These are phyloP conservation scores for Pinus taeda DNA, from an alignment of 75 land plant species.

Conservation along the genomic window DNA sequence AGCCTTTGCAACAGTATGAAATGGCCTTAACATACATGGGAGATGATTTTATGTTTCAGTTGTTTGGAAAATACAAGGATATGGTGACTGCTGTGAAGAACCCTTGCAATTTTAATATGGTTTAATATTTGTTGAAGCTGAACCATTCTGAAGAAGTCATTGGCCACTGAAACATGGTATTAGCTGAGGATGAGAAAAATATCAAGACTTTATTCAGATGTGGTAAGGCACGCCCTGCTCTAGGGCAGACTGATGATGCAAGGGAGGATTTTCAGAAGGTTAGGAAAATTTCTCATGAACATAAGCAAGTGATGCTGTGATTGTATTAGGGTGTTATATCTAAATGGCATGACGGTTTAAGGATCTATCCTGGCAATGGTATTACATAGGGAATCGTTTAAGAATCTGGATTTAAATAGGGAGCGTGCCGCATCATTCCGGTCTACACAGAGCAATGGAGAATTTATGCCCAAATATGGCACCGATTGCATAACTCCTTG, in stretches of 20 bases:
- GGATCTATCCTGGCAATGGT: too few species aligned
- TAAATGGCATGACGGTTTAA: too few species aligned
- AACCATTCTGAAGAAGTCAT: slow-evolving; percentile 89
- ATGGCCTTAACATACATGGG: slow-evolving; percentile 99
- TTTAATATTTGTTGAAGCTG: slow-evolving; percentile 84
- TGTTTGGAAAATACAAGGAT: slow-evolving; percentile 96
- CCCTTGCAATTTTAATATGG: slow-evolving; percentile 97
- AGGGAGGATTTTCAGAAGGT: slow-evolving; percentile 84
- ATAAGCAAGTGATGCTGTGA: slow-evolving; percentile 57
- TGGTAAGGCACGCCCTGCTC: slow-evolving; percentile 89
- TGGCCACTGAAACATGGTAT: slow-evolving; percentile 80
- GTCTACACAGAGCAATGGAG: too few species aligned
- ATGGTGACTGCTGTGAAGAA: slow-evolving; percentile 97
- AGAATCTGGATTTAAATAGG: too few species aligned
- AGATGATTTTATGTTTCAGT: slow-evolving; percentile 99
- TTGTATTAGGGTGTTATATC: too few species aligned
- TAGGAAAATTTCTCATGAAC: slow-evolving; percentile 64
- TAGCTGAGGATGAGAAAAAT: slow-evolving; percentile 86
- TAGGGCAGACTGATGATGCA: slow-evolving; percentile 87
- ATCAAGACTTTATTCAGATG: slow-evolving; percentile 87
- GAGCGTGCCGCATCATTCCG: too few species aligned
- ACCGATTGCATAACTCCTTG: too few species aligned
- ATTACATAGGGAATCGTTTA: too few species aligned
- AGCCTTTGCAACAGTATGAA: slow-evolving; percentile 97
- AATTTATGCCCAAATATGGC: too few species aligned